Base-by-base conservation (phyloP, 2,329 filamentous ascomycete species). In the Exophiala dermatitidis region DNA sequence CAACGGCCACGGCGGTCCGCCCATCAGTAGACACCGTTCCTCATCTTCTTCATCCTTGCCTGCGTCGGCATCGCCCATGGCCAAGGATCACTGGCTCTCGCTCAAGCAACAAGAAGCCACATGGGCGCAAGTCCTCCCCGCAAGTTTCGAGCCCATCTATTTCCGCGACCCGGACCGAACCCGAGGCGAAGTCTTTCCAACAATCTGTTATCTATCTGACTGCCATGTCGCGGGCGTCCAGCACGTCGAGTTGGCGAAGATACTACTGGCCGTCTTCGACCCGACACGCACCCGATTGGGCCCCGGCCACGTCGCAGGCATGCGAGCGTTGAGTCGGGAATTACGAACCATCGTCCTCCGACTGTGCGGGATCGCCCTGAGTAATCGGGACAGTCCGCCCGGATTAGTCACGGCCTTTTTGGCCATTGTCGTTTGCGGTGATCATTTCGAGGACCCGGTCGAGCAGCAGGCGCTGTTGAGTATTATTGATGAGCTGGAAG, bases 151-250 rank as follows among this genome's bases (percentile, higher is more conserved):
- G 6, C 81, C 81, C 0, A 74, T 82, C 31, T 81, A 75, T 52
- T 72, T 72, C 40, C 66, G 68, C 9, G 72, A 73, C 28, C 63
- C 69, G 1, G 62, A 68, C 32, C 64, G 60, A 1, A 64, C 60
- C 4, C 65, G 61, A 0, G 66, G 67, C 0, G 67, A 72, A 31
- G 68, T 74, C 1, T 84, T 84, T 58, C 81, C 81, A 0, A 74
- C 80, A 46, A 71, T 83, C 1, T 79, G 78, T 69, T 79, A 81
- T 61, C 69, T 79, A 8, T 76, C 74, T 41, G 76, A 77, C 53
- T 80, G 77, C 57, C 76, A 81, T 61, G 79, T 81, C 3, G 78
- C 80, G 5, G 82, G 80, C 0, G 70, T 80, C 10, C 80, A 82
- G 49, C 80, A 84, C 63, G 76, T 80, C 59, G 76, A 81, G 52